These are phyloP conservation scores for Cymbidium sinense DNA, from an alignment of 106 monocot genomes.

Conservation along the genomic window DNA sequence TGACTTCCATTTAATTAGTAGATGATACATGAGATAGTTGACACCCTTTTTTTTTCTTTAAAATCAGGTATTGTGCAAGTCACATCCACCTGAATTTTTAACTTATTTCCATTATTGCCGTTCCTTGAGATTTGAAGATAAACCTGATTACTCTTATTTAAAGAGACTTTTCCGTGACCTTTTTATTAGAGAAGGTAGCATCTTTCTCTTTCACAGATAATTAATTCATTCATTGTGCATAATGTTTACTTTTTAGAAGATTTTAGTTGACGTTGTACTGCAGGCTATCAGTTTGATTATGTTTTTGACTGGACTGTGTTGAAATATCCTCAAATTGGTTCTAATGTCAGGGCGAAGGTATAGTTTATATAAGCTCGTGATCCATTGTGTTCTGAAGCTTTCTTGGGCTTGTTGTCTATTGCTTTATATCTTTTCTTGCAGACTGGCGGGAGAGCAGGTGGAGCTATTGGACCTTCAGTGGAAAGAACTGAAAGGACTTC, in stretches of 20 bases:
- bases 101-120: slow-evolving; percentile 70
- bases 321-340: slow-evolving; percentile 45
- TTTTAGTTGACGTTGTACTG: background rate
- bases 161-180: slow-evolving; percentile 65
- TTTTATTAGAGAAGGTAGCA: slow-evolving; percentile 61
- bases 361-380: background rate
- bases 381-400: background rate
- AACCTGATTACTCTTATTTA: slow-evolving; percentile 66
- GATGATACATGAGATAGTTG: background rate
- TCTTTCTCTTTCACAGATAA: background rate
- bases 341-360: slow-evolving; percentile 28
- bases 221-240: background rate
- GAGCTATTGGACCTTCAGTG: slow-evolving; percentile 24
- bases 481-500: slow-evolving; percentile 25
- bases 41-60: background rate
- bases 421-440: background rate
- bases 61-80: slow-evolving; percentile 37
- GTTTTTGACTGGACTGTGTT: slow-evolving; percentile 67
- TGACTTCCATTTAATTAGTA: background rate
- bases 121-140: slow-evolving; percentile 51
- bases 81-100: slow-evolving; percentile 55
- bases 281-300: slow-evolving; percentile 76
- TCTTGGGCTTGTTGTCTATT: background rate
- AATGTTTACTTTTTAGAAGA: background rate
- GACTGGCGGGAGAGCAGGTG: slow-evolving; percentile 13